These are phyloP conservation scores for Sarcocystis neurona DNA, from an alignment of 169 alveolate genomes.

Conservation along the genomic window DNA sequence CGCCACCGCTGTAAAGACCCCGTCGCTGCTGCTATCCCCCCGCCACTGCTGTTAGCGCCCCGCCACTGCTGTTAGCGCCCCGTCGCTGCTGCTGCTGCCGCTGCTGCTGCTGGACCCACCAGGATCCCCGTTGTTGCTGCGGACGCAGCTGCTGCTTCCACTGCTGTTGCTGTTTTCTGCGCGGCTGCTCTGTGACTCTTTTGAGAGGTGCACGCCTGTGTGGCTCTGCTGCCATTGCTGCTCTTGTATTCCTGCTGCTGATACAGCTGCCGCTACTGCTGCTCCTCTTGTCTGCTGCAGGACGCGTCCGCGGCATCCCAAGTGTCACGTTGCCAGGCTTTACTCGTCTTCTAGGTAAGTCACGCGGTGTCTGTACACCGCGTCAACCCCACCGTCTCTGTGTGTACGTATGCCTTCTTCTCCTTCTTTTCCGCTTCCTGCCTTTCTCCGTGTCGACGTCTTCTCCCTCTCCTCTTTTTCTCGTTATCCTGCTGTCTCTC, in stretches of 20 bases:
- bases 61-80: no score
- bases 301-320: slow-evolving; percentile 31
- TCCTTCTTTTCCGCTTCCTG: neutral
- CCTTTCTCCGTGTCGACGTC: neutral
- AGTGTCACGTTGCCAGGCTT: slow-evolving; percentile 52
- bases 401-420: neutral
- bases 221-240: no score
- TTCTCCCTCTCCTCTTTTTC: neutral
- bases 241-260: no score
- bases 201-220: no score
- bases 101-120: slow-evolving; percentile 14
- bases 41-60: no score
- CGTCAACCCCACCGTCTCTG: neutral
- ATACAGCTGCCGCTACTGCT: no score
- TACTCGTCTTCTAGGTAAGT: slow-evolving; percentile 25
- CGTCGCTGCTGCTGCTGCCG: slow-evolving; percentile 39
- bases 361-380: neutral
- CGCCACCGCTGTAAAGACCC: neutral
- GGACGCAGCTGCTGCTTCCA: no score
- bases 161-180: no score
- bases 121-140: no score
- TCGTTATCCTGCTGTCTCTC: neutral
- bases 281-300: no score
- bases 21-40: no score
- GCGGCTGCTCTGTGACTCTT: no score